Base-by-base conservation (phyloP, 1,139 yeast genomes). In the Candida sp. region DNA sequence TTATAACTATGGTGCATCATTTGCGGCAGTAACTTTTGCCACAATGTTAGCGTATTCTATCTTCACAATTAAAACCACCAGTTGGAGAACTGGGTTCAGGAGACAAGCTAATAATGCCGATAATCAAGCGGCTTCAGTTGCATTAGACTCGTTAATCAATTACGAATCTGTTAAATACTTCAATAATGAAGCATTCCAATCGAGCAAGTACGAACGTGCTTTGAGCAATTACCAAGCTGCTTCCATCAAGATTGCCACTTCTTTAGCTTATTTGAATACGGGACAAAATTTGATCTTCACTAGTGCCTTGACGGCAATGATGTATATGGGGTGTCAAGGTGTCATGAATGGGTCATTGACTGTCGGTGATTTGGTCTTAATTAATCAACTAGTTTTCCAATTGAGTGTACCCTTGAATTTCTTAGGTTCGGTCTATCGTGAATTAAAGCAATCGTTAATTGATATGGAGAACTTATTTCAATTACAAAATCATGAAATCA, bases 241-340 rank as follows among this genome's bases (percentile, higher is more conserved):
- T 1, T 83, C 88, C 33, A 85, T 90, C 53, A 87, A 88, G 57
- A 93, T 91, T 22, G 96, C 97, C 4, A 90, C 96, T 2, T 91
- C 98, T 0, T 72, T 93, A 50, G 96, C 98, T 19, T 90, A 79
- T 57, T 73, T 93, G 50, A 93, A 93, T 55, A 77, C 96, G 0
- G 99, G 99, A 4, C 99, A 93, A 64, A 91, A 88, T 61, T 60
- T 90, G 43, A 93, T 93, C 27, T 93, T 95, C 65, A 87, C 98
- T 0, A 66, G 87, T 34, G 98, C 99, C 1, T 71, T 95, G 52
- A 93, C 99, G 1, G 90, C 85, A 2, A 93, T 95, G 95, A 95
- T 93, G 99, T 93, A 87, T 62, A 84, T 93, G 96, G 98, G 97
- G n/a, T 90, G 97, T 56, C 82, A 82, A 47, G 98, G 98, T 27